A percentile compares a stretch with the other conserved stretches of the same genome.
Evolutionary conservation across 2,329 filamentous ascomycete genomes (phyloP).

Genomic region (Colletotrichum theobromicola): DNA sequence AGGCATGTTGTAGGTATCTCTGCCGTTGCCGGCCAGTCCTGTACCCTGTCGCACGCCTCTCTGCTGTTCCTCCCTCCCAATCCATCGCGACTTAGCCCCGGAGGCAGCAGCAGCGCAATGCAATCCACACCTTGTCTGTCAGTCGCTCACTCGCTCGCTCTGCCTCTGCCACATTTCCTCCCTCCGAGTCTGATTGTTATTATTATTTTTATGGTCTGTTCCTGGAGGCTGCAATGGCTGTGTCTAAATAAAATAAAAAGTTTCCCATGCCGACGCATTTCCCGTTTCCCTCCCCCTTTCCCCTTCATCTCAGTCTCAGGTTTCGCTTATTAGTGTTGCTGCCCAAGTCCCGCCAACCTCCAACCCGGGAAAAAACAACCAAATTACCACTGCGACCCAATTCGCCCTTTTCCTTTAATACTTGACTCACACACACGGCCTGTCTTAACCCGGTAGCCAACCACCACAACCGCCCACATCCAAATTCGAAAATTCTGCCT

Average conservation of each 20-base stretch:
- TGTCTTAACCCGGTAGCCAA: conserved; percentile 13
- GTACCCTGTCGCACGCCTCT: background rate
- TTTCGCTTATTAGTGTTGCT: conserved; percentile 1
- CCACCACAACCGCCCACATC: conserved; percentile 13
- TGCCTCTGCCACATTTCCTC: background rate
- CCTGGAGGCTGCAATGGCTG: conserved; percentile 9
- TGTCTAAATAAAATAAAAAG: conserved; percentile 20
- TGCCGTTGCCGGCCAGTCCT: conserved; percentile 8
- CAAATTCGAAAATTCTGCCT: conserved; percentile 1
- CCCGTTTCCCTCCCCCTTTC: background rate
- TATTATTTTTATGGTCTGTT: background rate
- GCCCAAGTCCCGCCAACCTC: background rate
- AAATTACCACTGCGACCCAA: conserved; percentile 11
- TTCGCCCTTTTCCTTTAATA: conserved; percentile 19
- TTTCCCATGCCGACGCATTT: conserved; percentile 5
- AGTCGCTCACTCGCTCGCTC: background rate
- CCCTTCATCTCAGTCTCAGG: background rate
- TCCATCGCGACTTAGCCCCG: conserved; percentile 6
- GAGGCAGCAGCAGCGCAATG: conserved; percentile 18
- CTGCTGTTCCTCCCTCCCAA: conserved; percentile 8
- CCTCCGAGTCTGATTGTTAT: background rate
- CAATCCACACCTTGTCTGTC: conserved; percentile 18
- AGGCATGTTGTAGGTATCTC: conserved; percentile 7
- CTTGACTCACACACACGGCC: conserved; percentile 20
- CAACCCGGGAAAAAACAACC: background rate